phyloP scores from a whole-genome alignment of 2,329 filamentous ascomycete genomes.

The Colletotrichum kahawae region DNA sequence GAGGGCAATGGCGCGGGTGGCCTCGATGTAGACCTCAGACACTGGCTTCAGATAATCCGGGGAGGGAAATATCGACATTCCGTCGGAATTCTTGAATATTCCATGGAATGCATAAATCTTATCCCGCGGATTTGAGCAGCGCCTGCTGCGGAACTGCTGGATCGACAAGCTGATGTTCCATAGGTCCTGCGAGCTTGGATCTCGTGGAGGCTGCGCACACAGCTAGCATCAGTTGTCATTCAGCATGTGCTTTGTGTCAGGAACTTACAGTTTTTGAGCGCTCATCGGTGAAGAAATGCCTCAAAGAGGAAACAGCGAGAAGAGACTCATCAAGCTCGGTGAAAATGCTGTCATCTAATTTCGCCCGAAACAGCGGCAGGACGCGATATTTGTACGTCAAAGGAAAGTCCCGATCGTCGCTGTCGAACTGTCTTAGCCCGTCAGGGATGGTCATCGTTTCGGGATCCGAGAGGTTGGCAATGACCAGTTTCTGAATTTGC shows the following conservation, averaged over 20 bases:
- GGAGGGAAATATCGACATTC: background rate
- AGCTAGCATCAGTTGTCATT: accelerated
- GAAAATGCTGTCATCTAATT: accelerated
- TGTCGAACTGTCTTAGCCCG: accelerated
- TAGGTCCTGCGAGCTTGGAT: background rate
- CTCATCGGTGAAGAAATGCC: accelerated
- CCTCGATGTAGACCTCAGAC: background rate
- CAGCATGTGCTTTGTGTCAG: accelerated
- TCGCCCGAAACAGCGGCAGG: background rate
- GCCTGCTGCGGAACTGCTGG: accelerated
- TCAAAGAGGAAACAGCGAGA: background rate
- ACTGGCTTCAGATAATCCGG: background rate
- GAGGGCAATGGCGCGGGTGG: background rate
- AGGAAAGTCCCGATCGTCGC: too few relatives aligned
- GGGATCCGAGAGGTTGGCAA: accelerated
- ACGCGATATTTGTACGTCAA: accelerated
- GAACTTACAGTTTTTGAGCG: background rate
- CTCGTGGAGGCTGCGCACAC: accelerated
- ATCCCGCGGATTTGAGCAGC: accelerated
- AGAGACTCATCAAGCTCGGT: background rate
- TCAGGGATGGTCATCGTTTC: background rate
- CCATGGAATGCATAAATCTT: background rate
- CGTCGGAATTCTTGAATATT: background rate
- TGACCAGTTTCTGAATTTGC: background rate
- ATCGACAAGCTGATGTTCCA: background rate